A percentile compares a stretch with the other conserved stretches of the same genome.
Conservation (phyloP, 2,329 filamentous ascomycete genomes). For the Truncatella angustata region DNA sequence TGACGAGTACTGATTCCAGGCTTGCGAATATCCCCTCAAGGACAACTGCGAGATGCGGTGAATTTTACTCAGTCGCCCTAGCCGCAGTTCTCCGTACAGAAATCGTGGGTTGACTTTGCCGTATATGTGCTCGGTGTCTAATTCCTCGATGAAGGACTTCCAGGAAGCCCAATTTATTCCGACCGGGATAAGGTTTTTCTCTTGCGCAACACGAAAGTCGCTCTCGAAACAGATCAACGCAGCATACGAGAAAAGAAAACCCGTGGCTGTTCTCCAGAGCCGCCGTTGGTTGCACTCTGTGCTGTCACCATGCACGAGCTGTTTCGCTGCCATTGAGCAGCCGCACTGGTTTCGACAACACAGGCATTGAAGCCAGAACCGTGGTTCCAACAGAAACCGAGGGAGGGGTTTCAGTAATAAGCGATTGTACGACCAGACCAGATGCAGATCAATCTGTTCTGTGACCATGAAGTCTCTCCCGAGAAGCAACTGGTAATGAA, state of each 20-base stretch:
- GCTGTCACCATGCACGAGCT: not conserved
- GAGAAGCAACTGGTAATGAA: slow-evolving; percentile 35
- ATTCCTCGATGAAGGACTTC: slow-evolving; percentile 21
- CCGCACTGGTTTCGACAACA: not conserved
- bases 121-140: slow-evolving; percentile 21
- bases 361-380: slow-evolving; percentile 33
- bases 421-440: slow-evolving; percentile 36
- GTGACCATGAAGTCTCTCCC: slow-evolving; percentile 33
- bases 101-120: not conserved
- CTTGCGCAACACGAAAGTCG: slow-evolving; percentile 34
- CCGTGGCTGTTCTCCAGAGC: slow-evolving; percentile 30
- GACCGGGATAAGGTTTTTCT: slow-evolving; percentile 31
- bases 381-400: slow-evolving; percentile 32
- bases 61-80: not conserved
- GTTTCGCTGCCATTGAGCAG: not conserved
- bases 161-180: slow-evolving; percentile 35
- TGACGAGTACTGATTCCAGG: not conserved
- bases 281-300: slow-evolving; percentile 14
- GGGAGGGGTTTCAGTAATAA: slow-evolving; percentile 41
- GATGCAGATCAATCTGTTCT: slow-evolving; percentile 36
- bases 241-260: slow-evolving; percentile 37
- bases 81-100: not conserved
- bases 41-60: not conserved
- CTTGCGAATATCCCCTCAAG: not conserved
- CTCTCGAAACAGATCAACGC: slow-evolving; percentile 36